Percentiles rank a stretch among this genome's conserved stretches.
phyloP scores from a whole-genome alignment of 257 asterid species.

The Ophiorrhiza pumila region DNA sequence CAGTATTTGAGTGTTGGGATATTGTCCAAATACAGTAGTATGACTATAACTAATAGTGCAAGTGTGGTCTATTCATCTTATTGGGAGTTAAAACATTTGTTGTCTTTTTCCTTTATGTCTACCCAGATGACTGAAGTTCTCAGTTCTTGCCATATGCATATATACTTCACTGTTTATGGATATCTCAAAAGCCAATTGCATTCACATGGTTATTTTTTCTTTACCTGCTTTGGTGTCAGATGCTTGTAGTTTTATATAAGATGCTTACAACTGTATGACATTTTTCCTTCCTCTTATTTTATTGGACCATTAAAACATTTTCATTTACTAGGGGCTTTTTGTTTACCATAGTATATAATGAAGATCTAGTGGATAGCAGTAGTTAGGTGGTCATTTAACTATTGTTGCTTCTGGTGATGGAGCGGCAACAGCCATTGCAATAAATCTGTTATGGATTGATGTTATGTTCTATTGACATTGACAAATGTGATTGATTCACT shows the following conservation, averaged over 20 bases:
- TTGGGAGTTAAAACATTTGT: neutral
- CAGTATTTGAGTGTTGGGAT: neutral
- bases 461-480: slow-evolving; percentile 12
- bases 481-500: neutral
- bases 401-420: slow-evolving; percentile 88
- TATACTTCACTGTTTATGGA: slow-evolving; percentile 90
- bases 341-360: neutral
- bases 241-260: neutral
- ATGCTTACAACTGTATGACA: neutral
- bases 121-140: slow-evolving; percentile 19
- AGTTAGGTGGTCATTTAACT: slow-evolving; percentile 59
- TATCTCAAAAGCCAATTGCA: slow-evolving; percentile 68
- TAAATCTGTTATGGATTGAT: slow-evolving; percentile 83
- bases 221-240: neutral
- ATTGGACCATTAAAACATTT: slow-evolving; percentile 12
- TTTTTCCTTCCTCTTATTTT: neutral
- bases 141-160: slow-evolving; percentile 47
- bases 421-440: slow-evolving; percentile 72
- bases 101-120: neutral
- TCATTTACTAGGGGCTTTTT: neutral
- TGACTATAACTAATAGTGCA: neutral
- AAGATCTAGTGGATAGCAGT: slow-evolving; percentile 49
- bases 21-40: neutral
- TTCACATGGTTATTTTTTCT: slow-evolving; percentile 53
- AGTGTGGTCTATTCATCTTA: neutral